A percentile compares a stretch with the other conserved stretches of the same genome.
These are phyloP conservation scores for Brassica rapa DNA, from an alignment of 345 rosid species.

Conservation along the genomic window DNA sequence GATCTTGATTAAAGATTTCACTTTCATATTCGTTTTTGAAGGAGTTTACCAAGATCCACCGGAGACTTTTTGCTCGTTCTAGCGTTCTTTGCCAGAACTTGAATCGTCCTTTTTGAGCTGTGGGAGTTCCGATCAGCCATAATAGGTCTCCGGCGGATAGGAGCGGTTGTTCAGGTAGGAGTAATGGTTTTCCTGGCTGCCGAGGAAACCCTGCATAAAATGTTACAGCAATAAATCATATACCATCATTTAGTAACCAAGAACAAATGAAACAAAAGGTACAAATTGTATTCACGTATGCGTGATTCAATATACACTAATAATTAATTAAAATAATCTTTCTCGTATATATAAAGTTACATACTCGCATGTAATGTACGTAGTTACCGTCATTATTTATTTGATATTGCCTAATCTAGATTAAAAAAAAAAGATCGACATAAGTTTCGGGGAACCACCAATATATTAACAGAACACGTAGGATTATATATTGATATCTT, in stretches of 20 bases:
- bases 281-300: background rate
- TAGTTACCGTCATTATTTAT: too few relatives aligned
- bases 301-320: background rate
- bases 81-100: constrained; percentile 69
- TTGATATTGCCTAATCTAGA: too few relatives aligned
- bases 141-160: constrained; percentile 63
- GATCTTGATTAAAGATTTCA: background rate
- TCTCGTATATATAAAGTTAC: background rate
- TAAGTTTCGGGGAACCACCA: too few relatives aligned
- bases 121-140: constrained; percentile 71
- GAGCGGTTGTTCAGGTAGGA: constrained; percentile 44
- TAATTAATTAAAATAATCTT: background rate
- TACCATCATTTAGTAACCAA: background rate
- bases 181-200: constrained; percentile 27
- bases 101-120: constrained; percentile 61
- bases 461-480: too few relatives aligned
- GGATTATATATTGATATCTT: too few relatives aligned
- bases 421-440: too few relatives aligned
- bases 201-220: constrained; percentile 51
- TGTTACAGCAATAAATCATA: background rate
- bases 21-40: constrained; percentile 48
- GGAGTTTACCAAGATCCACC: constrained; percentile 68
- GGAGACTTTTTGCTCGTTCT: constrained; percentile 50
- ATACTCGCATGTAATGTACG: too few relatives aligned
- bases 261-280: background rate